These are phyloP conservation scores for Ophiocordyceps camponoti-floridani DNA, from an alignment of 2,329 filamentous ascomycete genomes.

Conservation along the genomic window DNA sequence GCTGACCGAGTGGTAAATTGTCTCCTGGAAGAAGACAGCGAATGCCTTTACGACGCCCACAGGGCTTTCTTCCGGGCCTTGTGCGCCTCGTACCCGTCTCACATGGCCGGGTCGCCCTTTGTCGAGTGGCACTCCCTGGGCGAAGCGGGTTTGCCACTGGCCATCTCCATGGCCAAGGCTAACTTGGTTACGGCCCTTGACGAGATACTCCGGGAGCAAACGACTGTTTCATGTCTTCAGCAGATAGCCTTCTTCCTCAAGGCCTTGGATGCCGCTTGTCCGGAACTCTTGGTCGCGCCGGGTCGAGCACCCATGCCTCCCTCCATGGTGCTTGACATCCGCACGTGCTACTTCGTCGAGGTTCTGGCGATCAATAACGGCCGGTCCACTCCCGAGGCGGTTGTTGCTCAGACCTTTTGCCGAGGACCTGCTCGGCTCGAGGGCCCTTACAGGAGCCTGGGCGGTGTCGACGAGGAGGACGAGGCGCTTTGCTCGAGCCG, in stretches of 20 bases:
- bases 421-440: constrained; percentile 3
- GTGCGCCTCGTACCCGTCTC: background rate
- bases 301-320: constrained; percentile 4
- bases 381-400: constrained; percentile 4
- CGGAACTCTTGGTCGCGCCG: constrained; percentile 9
- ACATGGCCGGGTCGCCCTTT: background rate
- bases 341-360: constrained; percentile 17
- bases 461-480: background rate
- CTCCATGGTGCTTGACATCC: constrained; percentile 16
- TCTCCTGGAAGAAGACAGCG: no score
- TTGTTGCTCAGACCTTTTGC: constrained; percentile 15
- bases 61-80: background rate
- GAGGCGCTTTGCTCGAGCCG: background rate
- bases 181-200: constrained; percentile 19
- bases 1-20: no score
- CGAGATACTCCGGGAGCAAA: constrained; percentile 3
- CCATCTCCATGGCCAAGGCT: constrained; percentile 9
- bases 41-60: background rate
- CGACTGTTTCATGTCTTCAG: background rate
- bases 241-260: constrained; percentile 10
- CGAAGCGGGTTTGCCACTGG: background rate
- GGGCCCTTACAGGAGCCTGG: constrained; percentile 11
- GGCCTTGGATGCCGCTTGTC: constrained; percentile 13
- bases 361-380: constrained; percentile 4
- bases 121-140: background rate